Evolutionary conservation across 2,329 filamentous ascomycete genomes (phyloP).

Genomic region (Ceratocystis diversiconidia): DNA sequence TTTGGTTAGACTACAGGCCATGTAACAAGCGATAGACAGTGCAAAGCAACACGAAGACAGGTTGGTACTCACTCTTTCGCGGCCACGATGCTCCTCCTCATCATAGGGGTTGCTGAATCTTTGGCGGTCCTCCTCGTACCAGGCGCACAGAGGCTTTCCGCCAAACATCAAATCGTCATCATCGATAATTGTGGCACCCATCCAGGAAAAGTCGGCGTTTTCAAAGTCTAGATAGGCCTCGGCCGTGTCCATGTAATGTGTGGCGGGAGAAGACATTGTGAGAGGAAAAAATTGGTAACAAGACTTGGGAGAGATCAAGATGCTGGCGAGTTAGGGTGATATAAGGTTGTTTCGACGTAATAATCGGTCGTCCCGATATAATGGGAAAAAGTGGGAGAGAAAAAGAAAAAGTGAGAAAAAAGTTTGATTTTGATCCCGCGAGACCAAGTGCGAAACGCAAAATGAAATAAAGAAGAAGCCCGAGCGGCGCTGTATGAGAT

Average conservation of each 20-base stretch:
- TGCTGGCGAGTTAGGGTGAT: background rate
- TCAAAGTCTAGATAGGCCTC: constrained; percentile 15
- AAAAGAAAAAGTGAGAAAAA: constrained; percentile 1
- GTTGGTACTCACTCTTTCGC: constrained; percentile 25
- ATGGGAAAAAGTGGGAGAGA: background rate
- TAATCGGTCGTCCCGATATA: background rate
- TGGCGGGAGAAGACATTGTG: constrained; percentile 12
- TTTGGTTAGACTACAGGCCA: background rate
- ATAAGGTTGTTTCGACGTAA: constrained; percentile 3
- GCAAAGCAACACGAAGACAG: background rate
- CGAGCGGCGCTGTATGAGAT: background rate
- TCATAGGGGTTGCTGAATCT: constrained; percentile 30
- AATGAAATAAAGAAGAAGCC: background rate
- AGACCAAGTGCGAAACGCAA: background rate
- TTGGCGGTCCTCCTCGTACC: constrained; percentile 45
- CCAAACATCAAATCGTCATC: constrained; percentile 48
- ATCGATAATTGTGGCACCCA: constrained; percentile 42
- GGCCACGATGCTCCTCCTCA: constrained; percentile 28
- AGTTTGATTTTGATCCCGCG: background rate
- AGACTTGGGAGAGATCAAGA: background rate
- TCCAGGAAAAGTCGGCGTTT: constrained; percentile 21
- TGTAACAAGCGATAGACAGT: background rate
- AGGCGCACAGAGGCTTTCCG: constrained; percentile 43
- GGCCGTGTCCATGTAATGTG: background rate
- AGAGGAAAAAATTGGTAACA: background rate